Evolutionary conservation across 2,329 filamentous ascomycete genomes (phyloP).

Genomic region (Acrocalymma vagum): DNA sequence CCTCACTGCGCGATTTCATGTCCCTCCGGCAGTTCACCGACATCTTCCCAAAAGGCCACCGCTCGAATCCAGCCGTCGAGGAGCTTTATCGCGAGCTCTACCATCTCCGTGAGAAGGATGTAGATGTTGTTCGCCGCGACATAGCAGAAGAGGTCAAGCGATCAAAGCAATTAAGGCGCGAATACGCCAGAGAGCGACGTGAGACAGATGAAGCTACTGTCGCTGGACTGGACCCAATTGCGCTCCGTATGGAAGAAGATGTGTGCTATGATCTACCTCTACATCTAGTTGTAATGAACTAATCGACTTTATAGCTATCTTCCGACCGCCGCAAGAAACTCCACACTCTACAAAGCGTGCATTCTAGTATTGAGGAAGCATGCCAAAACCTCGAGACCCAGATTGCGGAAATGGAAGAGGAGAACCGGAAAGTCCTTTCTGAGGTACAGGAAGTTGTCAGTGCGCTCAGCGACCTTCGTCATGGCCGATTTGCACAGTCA

Average conservation of each 20-base stretch:
- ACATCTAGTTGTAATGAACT: slow-evolving; percentile 7
- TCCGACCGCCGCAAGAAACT: slow-evolving; percentile 53
- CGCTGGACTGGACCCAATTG: slow-evolving; percentile 62
- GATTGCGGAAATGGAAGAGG: slow-evolving; percentile 70
- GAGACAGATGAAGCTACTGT: slow-evolving; percentile 65
- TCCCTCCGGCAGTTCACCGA: slow-evolving; percentile 78
- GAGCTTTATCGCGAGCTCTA: slow-evolving; percentile 82
- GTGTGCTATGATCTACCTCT: slow-evolving; percentile 18
- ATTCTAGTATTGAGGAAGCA: slow-evolving; percentile 75
- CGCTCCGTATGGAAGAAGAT: slow-evolving; percentile 65
- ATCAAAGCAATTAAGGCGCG: slow-evolving; percentile 66
- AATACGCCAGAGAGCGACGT: slow-evolving; percentile 63
- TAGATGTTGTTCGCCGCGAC: slow-evolving; percentile 72
- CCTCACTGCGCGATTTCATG: slow-evolving; percentile 76
- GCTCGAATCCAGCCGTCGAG: slow-evolving; percentile 72
- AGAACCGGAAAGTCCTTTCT: slow-evolving; percentile 67
- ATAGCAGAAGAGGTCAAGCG: slow-evolving; percentile 71
- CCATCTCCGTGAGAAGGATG: slow-evolving; percentile 72
- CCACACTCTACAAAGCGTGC: slow-evolving; percentile 71
- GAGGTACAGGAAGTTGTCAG: slow-evolving; percentile 73
- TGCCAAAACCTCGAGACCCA: slow-evolving; percentile 72
- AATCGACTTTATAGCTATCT: slow-evolving; percentile 61
- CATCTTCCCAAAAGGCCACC: slow-evolving; percentile 75
- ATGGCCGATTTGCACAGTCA: slow-evolving; percentile 70
- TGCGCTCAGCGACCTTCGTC: slow-evolving; percentile 81